Evolutionary conservation across 371 early-diverging fungal genomes (phyloP).

Genomic region (Mortierella sp.): DNA sequence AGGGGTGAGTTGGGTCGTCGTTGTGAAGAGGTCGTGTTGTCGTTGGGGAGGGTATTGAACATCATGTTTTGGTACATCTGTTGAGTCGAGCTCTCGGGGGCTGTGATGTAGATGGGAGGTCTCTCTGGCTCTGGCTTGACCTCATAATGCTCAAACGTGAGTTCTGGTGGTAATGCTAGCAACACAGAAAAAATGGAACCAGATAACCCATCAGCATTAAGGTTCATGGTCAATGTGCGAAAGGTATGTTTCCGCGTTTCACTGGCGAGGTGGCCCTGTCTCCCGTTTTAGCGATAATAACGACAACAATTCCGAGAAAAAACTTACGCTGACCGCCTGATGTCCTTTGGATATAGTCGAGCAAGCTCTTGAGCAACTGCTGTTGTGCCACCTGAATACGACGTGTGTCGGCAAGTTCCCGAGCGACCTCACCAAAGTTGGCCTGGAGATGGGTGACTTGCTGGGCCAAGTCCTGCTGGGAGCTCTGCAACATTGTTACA

Average conservation of each 20-base stretch:
- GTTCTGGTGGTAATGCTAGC: slow-evolving; percentile 58
- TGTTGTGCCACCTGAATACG: slow-evolving; percentile 73
- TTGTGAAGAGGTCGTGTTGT: slow-evolving; percentile 26
- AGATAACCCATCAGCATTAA: not conserved
- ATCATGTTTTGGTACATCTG: slow-evolving; percentile 55
- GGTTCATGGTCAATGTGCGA: slow-evolving; percentile 4
- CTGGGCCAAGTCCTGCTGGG: slow-evolving; percentile 82
- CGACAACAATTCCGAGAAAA: not conserved
- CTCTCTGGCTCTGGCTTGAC: slow-evolving; percentile 63
- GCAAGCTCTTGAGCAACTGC: slow-evolving; percentile 67
- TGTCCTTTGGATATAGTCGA: slow-evolving; percentile 67
- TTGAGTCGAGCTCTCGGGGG: slow-evolving; percentile 61
- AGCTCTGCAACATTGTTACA: slow-evolving; percentile 79
- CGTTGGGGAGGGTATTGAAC: slow-evolving; percentile 46
- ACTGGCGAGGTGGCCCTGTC: not conserved
- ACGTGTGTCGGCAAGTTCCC: slow-evolving; percentile 79
- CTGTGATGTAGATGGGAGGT: slow-evolving; percentile 72
- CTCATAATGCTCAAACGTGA: slow-evolving; percentile 61
- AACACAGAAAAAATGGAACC: not conserved
- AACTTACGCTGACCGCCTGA: slow-evolving; percentile 62
- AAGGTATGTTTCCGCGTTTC: not conserved
- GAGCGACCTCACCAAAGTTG: slow-evolving; percentile 73
- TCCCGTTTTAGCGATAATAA: not conserved
- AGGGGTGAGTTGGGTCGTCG: slow-evolving; percentile 46
- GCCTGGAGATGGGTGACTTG: slow-evolving; percentile 81